phyloP scores from a whole-genome alignment of 306 rosid genomes.

The Castanea sativa region DNA sequence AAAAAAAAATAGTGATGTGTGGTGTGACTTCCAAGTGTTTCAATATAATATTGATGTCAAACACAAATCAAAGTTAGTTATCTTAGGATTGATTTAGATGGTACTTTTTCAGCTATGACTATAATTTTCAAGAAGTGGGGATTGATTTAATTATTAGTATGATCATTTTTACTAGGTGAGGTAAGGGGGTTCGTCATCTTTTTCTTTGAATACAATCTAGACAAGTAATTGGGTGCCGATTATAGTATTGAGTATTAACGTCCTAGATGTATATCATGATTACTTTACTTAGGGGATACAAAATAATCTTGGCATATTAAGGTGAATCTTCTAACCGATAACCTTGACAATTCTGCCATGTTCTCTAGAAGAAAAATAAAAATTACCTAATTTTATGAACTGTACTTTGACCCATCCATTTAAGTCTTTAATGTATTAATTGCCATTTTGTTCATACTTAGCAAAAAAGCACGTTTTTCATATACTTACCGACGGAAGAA shows the following conservation, averaged over 20 bases:
- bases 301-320: not conserved
- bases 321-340: not conserved
- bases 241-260: constrained; percentile 16
- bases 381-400: not conserved
- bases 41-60: constrained; percentile 19
- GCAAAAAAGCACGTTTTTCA: too few species aligned
- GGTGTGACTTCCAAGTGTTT: too few species aligned
- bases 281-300: constrained; percentile 49
- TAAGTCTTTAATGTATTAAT: not conserved
- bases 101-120: constrained; percentile 11
- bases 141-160: constrained; percentile 20
- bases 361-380: not conserved
- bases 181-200: not conserved
- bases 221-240: not conserved
- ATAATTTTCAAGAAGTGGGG: not conserved
- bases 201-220: constrained; percentile 13
- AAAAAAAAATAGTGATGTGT: too few species aligned
- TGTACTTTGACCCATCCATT: not conserved
- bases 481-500: too few species aligned
- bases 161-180: constrained; percentile 6
- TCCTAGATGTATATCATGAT: constrained; percentile 35
- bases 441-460: too few species aligned
- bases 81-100: constrained; percentile 23
- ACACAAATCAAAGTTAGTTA: constrained; percentile 23
- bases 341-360: not conserved